Conservation (phyloP, 805 yeast species). For the Wickerhamomyces bisporus region DNA sequence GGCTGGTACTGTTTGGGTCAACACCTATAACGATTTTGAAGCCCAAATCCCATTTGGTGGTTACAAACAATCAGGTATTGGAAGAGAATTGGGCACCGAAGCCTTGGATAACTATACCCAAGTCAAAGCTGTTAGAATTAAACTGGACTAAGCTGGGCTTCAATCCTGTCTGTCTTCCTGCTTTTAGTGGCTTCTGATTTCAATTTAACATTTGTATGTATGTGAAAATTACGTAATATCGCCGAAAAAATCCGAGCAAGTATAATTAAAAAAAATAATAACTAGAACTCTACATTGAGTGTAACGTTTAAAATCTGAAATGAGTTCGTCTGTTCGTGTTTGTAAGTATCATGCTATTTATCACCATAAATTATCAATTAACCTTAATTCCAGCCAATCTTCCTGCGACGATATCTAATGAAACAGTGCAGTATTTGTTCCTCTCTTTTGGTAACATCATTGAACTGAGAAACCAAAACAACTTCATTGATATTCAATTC, state of each 20-base stretch:
- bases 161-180: too few species aligned
- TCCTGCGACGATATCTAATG: slow-evolving; percentile 5
- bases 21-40: slow-evolving; percentile 80
- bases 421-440: slow-evolving; percentile 13
- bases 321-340: slow-evolving; percentile 4
- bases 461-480: slow-evolving; percentile 1
- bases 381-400: too few species aligned
- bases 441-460: slow-evolving; percentile 22
- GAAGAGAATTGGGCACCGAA: slow-evolving; percentile 84
- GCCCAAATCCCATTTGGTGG: slow-evolving; percentile 88
- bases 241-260: too few species aligned
- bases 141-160: slow-evolving; percentile 1
- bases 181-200: too few species aligned
- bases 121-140: slow-evolving; percentile 67
- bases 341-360: not conserved
- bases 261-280: too few species aligned
- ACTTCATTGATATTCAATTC: slow-evolving; percentile 17
- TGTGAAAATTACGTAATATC: too few species aligned
- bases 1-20: slow-evolving; percentile 79
- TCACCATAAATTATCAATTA: too few species aligned
- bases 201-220: too few species aligned
- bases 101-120: slow-evolving; percentile 78
- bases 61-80: slow-evolving; percentile 77
- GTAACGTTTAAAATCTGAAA: too few species aligned
- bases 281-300: too few species aligned